Conservation (phyloP, 176 grass and related monocot genomes). For the Aegilops longissima region DNA sequence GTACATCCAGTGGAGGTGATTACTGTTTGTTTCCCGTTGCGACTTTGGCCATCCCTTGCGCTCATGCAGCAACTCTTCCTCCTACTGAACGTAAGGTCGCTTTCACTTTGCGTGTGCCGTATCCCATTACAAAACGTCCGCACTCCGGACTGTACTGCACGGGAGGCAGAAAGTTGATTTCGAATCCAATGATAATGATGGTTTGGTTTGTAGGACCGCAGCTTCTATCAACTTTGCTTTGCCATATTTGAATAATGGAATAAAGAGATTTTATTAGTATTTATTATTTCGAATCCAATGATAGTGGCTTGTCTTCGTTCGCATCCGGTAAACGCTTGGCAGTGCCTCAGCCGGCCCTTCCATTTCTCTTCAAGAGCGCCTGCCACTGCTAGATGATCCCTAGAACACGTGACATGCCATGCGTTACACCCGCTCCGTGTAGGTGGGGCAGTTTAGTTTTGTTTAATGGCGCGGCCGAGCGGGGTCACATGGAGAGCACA, state of each 20-base stretch:
- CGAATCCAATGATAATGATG: neutral
- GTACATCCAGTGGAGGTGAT: neutral
- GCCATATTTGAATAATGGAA: neutral
- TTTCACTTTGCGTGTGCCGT: constrained; percentile 12
- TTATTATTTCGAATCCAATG: too few species aligned
- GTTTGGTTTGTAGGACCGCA: neutral
- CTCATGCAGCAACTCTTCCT: neutral
- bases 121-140: neutral
- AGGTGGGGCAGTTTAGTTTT: neutral
- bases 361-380: neutral
- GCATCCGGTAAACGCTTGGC: too few species aligned
- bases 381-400: neutral
- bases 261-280: neutral
- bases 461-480: neutral
- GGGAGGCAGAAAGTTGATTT: neutral
- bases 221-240: neutral
- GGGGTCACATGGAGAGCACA: constrained; percentile 32
- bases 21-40: neutral
- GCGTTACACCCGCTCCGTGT: too few species aligned
- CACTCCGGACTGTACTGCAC: too few species aligned
- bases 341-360: neutral
- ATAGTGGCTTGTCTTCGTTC: too few species aligned
- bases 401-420: neutral
- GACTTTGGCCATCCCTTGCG: neutral
- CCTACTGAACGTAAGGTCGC: neutral